Evolutionary conservation across 805 yeast genomes (phyloP).

Genomic region (Diddensiella santjacobensis): DNA sequence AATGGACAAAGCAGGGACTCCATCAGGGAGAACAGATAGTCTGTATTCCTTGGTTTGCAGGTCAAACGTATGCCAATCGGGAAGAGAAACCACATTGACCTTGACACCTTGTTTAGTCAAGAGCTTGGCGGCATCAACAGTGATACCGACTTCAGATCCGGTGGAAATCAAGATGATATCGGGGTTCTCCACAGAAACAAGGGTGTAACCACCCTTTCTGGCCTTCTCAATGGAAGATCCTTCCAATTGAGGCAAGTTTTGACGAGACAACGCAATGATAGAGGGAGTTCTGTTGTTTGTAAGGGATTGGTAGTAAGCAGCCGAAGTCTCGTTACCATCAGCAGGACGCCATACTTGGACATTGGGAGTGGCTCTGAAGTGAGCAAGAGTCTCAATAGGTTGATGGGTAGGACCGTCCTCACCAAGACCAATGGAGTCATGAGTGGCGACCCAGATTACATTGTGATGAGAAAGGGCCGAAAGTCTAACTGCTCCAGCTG

Average conservation of each 20-base stretch:
- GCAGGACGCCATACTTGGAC: slow-evolving; percentile 49
- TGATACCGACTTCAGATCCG: slow-evolving; percentile 88
- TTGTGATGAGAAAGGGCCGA: slow-evolving; percentile 46
- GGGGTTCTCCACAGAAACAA: slow-evolving; percentile 54
- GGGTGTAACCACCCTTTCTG: slow-evolving; percentile 87
- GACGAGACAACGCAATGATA: slow-evolving; percentile 71
- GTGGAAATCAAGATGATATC: slow-evolving; percentile 80
- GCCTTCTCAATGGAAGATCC: slow-evolving; percentile 93
- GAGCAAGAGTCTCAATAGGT: slow-evolving; percentile 50
- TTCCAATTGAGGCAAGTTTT: slow-evolving; percentile 82
- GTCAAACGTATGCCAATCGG: slow-evolving; percentile 90
- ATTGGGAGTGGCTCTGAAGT: slow-evolving; percentile 51
- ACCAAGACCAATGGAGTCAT: slow-evolving; percentile 56
- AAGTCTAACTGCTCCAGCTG: slow-evolving; percentile 50
- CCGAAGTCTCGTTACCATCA: slow-evolving; percentile 50
- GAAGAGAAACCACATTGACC: slow-evolving; percentile 84
- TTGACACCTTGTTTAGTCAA: slow-evolving; percentile 62
- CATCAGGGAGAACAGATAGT: slow-evolving; percentile 88
- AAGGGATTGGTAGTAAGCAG: slow-evolving; percentile 56
- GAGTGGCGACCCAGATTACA: slow-evolving; percentile 52
- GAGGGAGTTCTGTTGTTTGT: slow-evolving; percentile 60
- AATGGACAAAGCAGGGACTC: slow-evolving; percentile 86
- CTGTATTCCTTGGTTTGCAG: slow-evolving; percentile 74
- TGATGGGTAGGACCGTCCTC: slow-evolving; percentile 60
- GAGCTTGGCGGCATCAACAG: slow-evolving; percentile 76